Base-by-base conservation (phyloP, 1,284 basidiomycete species). In the Clitocybe nebularis region DNA sequence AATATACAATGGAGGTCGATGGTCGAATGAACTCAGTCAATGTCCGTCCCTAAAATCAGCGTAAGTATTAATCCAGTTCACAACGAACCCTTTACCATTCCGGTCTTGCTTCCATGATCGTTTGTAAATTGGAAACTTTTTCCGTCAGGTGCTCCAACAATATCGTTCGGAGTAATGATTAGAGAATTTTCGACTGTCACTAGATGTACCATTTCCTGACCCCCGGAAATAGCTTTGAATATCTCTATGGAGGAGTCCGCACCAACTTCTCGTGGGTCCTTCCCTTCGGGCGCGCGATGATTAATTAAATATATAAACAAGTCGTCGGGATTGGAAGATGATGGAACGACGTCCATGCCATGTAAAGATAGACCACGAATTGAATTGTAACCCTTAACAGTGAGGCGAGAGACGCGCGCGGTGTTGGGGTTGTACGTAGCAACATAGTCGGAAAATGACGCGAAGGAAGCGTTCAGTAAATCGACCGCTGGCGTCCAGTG, bases 231-330 rank as follows among this genome's bases (percentile, higher is more conserved):
- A 0, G 79, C 79, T 50, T 73, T 73, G 59, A 89, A 89, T 19
- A 89, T 68, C 54, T 89, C 86, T 13, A 90, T 66, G 34, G 71
- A 75, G 1, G 83, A 85, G 55, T 89, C 80, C 5, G 85, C 82
- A 10, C 86, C 86, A 4, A 72, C 64, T n/a, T 54, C 43, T n/a
- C 46, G 53, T 1, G 75, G 61, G 20, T 67, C 55, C 9, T 56
- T 58, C 5, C 59, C 60, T 4, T 63, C 48, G 4, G 68, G 72
- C 1, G 59, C 59, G 11, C 80, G 75, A 55, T 87, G 82, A 55
- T 87, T 88, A 45, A 86, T 67, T 13, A 84, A 63, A 54, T 85
- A 88, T 8, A 88, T 64, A 46, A 72, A 84, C 2, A 86, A 66
- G 25, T 73, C 60, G n/a, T 66, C 60, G 3, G 74, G 62, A 50